Evolutionary conservation across 169 alveolate species (phyloP).

Genomic region (Cytauxzoon felis): DNA sequence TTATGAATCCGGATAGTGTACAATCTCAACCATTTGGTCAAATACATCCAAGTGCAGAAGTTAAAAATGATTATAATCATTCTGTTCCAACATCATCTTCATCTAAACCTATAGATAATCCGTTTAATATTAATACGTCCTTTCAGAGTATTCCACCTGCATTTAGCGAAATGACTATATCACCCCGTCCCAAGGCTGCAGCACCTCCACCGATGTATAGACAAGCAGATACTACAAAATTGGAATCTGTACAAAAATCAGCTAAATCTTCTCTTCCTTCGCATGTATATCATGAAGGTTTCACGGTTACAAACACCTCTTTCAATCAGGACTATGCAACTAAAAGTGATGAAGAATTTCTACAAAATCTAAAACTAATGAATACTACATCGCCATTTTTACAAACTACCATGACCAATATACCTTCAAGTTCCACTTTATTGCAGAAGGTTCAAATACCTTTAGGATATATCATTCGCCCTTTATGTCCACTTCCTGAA

Average conservation of each 20-base stretch:
- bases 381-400: conserved; percentile 56
- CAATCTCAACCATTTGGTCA: too few relatives aligned
- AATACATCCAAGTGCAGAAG: too few relatives aligned
- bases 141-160: conserved; percentile 32
- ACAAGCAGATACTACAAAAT: conserved; percentile 1
- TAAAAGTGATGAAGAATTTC: conserved; percentile 20
- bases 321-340: not conserved
- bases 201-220: conserved; percentile 13
- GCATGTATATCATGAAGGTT: conserved; percentile 58
- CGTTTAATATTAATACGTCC: too few relatives aligned
- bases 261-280: conserved; percentile 24
- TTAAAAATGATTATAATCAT: too few relatives aligned
- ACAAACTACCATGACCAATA: conserved; percentile 29
- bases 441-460: conserved; percentile 79
- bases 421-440: conserved; percentile 69
- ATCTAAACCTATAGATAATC: too few relatives aligned
- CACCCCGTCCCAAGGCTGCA: conserved; percentile 15
- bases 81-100: too few relatives aligned
- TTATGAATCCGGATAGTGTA: too few relatives aligned
- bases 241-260: not conserved
- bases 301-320: conserved; percentile 19
- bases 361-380: conserved; percentile 42
- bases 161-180: conserved; percentile 13
- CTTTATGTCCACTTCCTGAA: conserved; percentile 79
- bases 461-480: conserved; percentile 75